Percentiles rank a stretch among this genome's conserved stretches.
Evolutionary conservation across 2,329 filamentous ascomycete species (phyloP).

Genomic region (Calonectria honghensis): DNA sequence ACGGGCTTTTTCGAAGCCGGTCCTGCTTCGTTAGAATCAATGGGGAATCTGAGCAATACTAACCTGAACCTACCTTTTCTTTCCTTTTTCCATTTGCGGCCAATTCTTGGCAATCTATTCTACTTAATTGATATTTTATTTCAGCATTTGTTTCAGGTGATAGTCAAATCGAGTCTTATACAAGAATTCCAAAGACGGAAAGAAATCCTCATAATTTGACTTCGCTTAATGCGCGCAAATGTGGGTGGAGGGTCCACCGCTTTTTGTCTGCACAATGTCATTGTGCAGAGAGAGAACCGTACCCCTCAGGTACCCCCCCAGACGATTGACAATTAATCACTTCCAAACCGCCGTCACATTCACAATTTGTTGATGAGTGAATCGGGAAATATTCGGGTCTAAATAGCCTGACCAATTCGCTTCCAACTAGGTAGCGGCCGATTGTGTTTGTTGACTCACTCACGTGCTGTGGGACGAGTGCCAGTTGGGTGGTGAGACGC

Average conservation of each 20-base stretch:
- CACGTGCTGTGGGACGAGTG: constrained; percentile 2
- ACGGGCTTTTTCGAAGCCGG: not conserved
- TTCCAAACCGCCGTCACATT: not conserved
- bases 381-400: not conserved
- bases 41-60: not conserved
- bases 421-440: not conserved
- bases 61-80: not conserved
- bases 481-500: constrained; percentile 12
- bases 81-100: not conserved
- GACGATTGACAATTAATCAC: not conserved
- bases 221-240: not conserved
- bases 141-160: not conserved
- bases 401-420: not conserved
- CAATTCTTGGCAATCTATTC: not conserved
- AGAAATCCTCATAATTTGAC: not conserved
- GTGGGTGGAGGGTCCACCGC: not conserved
- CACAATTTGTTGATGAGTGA: constrained; percentile 2
- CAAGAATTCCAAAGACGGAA: not conserved
- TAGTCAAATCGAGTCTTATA: not conserved
- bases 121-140: not conserved
- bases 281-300: not conserved
- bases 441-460: not conserved
- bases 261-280: not conserved
- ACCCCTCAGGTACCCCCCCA: not conserved
- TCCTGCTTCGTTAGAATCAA: not conserved